phyloP scores from a whole-genome alignment of 768 basidiomycete genomes.

The Pulveroboletus sp. region DNA sequence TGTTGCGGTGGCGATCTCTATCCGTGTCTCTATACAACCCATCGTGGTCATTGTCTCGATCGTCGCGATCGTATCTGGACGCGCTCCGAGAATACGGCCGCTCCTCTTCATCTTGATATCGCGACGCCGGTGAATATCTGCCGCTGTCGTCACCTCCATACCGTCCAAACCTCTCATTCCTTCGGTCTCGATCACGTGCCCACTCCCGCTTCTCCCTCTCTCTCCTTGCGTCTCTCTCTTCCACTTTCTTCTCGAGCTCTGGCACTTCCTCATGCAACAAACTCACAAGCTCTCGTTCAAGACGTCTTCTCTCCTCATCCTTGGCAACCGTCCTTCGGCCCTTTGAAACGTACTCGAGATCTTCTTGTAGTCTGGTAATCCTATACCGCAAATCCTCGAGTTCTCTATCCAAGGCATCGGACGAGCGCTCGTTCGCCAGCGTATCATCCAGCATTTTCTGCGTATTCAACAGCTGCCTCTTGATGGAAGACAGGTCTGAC shows the following conservation, averaged over 20 bases:
- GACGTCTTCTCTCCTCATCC: conserved; percentile 81
- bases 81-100: conserved; percentile 51
- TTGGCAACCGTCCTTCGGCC: conserved; percentile 69
- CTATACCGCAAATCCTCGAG: conserved; percentile 82
- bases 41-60: conserved; percentile 37
- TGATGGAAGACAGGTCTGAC: conserved; percentile 82
- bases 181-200: conserved; percentile 72
- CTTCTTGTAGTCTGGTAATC: conserved; percentile 85
- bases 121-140: conserved; percentile 31
- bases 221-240: conserved; percentile 72
- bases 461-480: conserved; percentile 75
- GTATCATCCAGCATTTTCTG: conserved; percentile 77
- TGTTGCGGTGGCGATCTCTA: conserved; percentile 11
- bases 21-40: conserved; percentile 32
- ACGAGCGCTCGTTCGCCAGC: conserved; percentile 71
- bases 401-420: conserved; percentile 89
- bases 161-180: conserved; percentile 79
- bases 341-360: conserved; percentile 81
- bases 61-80: conserved; percentile 33
- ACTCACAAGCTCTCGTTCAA: conserved; percentile 84
- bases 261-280: conserved; percentile 92
- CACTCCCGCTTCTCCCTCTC: conserved; percentile 79
- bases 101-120: conserved; percentile 46
- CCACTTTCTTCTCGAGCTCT: conserved; percentile 82
- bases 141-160: conserved; percentile 48